Conservation (phyloP, 2,329 filamentous ascomycete species). For the Xylariaceae sp. region DNA sequence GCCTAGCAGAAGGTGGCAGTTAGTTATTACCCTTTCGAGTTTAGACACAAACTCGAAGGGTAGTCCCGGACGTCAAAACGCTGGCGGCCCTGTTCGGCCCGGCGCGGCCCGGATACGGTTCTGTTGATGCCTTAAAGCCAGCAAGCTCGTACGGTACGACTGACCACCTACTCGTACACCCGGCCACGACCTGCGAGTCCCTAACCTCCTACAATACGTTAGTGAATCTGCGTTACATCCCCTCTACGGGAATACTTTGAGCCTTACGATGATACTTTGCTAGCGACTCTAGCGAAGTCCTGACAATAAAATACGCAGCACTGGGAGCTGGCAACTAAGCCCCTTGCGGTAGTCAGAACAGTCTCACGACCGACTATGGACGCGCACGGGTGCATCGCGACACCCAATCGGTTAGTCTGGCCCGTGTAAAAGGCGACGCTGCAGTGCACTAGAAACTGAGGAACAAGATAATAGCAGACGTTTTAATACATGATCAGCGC, state of each 20-base stretch:
- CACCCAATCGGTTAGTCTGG: too few relatives aligned
- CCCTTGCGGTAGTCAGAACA: too few relatives aligned
- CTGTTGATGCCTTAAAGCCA: background rate
- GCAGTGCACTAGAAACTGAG: background rate
- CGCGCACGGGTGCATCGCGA: too few relatives aligned
- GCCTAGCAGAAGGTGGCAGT: too few relatives aligned
- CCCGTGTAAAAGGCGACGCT: background rate
- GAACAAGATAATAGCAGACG: background rate
- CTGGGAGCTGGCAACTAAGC: too few relatives aligned
- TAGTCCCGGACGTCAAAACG: background rate
- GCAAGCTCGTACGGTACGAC: background rate
- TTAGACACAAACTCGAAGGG: background rate
- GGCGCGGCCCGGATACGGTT: background rate
- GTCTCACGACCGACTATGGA: too few relatives aligned
- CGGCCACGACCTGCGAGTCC: background rate
- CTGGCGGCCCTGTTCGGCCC: background rate
- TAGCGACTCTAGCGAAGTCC: too few relatives aligned
- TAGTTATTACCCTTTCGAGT: background rate
- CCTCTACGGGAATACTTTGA: too few relatives aligned
- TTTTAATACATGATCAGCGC: slow-evolving; percentile 12
- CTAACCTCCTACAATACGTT: background rate
- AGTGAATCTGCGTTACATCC: too few relatives aligned
- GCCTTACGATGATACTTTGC: too few relatives aligned
- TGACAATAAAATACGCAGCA: too few relatives aligned
- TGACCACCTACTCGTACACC: background rate